Evolutionary conservation across 192 early-diverging fungal genomes (phyloP), one percentile per base, ranked within the genome.

Genomic region (Coemansia sp.): DNA sequence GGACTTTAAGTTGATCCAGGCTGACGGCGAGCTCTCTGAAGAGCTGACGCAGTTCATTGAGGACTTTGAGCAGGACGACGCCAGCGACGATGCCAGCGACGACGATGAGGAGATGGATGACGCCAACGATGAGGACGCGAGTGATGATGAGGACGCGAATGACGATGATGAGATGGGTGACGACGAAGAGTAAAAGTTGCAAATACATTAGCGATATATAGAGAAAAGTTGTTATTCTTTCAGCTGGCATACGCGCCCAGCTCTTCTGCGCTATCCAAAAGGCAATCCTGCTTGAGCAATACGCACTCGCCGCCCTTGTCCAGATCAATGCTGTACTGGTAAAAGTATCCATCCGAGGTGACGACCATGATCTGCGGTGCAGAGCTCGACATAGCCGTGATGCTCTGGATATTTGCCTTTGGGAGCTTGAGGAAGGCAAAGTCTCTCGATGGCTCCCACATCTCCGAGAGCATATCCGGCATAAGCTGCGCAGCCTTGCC

Each of bases 391-490:
- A 93, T 77, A 13, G 89, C 91, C 16, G 91, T 88, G 11, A 91
- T 76, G 65, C 90, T 90, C 69, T 90, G 88, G 23, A 90, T 88
- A 61, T 89, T 88, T 9, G 88, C 75, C 37, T 84, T 82, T 16
- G 95, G 95, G 23, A 98, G 75, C 75, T 94, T 95, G 25, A 95
- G 86, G 61, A 90, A 92, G 8, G 94, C 95, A 83, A 97, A 99
- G 74, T 99, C 94, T 9, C 97, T 84, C 50, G 91, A 83, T 5
- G 96, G 96, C 77, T 98, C 96, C 90, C 91, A 97, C 57, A 98
- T 94, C 61, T 97, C 94, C 4, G 95, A 93, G 1, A 94, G 65
- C 38, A 84, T 82, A 64, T 93, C 90, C 6, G 97, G 97, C 43
- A 98, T 85, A 65, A 94, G 89, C 60, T 91, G 92, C 25, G 90